phyloP scores from a whole-genome alignment of 352 stramenopile species.

The Pseudoperonospora humuli region DNA sequence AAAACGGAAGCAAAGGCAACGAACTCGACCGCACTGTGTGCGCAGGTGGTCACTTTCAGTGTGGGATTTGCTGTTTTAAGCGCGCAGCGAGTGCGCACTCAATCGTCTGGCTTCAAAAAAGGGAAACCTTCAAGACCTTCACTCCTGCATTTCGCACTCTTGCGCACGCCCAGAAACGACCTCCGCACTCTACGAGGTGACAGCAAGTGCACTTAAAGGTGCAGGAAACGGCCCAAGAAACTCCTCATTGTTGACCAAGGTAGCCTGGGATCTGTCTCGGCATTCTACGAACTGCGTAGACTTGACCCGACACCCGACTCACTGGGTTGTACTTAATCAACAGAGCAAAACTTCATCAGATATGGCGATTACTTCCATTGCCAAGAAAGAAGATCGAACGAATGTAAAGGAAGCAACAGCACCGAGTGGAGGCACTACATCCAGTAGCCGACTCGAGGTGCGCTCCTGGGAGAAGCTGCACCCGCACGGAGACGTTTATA shows the following conservation, averaged over 20 bases:
- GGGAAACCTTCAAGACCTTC: constrained; percentile 25
- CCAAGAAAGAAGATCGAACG: too few relatives aligned
- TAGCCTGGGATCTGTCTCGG: constrained; percentile 11
- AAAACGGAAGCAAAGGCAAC: constrained; percentile 20
- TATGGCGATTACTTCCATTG: constrained; percentile 21
- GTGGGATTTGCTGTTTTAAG: constrained; percentile 24
- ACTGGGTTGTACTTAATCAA: constrained; percentile 16
- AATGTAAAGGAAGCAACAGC: too few relatives aligned
- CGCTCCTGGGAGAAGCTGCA: constrained; percentile 70
- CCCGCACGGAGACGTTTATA: constrained; percentile 72
- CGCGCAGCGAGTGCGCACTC: constrained; percentile 16
- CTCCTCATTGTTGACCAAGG: constrained; percentile 6
- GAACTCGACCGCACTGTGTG: constrained; percentile 7
- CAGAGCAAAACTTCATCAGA: neutral
- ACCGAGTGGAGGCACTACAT: constrained; percentile 2
- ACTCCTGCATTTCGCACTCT: constrained; percentile 27
- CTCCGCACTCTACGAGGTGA: constrained; percentile 18
- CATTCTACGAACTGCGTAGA: constrained; percentile 34
- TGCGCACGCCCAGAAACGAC: constrained; percentile 13
- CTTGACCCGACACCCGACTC: constrained; percentile 18
- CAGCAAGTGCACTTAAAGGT: constrained; percentile 10
- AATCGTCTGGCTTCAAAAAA: constrained; percentile 7
- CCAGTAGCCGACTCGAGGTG: constrained; percentile 44
- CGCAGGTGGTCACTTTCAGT: constrained; percentile 7
- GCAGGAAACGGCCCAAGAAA: constrained; percentile 23